Conservation (phyloP, 2,329 filamentous ascomycete species). For the Fusarium zealandicum region DNA sequence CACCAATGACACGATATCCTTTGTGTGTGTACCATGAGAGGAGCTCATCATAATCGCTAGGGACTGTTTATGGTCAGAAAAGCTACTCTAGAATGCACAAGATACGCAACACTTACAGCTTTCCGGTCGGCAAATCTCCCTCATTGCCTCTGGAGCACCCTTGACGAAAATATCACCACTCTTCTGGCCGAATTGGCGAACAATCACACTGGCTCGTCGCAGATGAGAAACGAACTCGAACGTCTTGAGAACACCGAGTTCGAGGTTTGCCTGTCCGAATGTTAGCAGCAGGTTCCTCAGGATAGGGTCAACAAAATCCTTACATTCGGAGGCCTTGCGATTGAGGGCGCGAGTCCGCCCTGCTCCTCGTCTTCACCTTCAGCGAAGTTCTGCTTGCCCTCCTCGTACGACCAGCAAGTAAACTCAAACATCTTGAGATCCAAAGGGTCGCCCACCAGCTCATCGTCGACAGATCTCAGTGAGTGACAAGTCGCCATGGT, state of each 20-base stretch:
- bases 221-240: conserved; percentile 97
- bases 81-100: background rate
- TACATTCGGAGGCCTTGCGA: conserved; percentile 78
- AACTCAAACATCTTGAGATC: conserved; percentile 99
- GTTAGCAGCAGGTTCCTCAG: background rate
- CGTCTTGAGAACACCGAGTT: conserved; percentile 87
- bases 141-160: conserved; percentile 95
- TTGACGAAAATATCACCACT: conserved; percentile 93
- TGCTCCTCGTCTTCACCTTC: conserved; percentile 77
- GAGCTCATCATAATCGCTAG: conserved; percentile 87
- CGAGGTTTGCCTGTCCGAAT: conserved; percentile 62
- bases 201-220: conserved; percentile 89
- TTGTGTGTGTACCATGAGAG: conserved; percentile 92
- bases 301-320: conserved; percentile 45
- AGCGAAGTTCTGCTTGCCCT: conserved; percentile 74
- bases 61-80: conserved; percentile 61
- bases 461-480: conserved; percentile 82
- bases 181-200: conserved; percentile 83
- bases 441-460: conserved; percentile 90
- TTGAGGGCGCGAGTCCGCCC: conserved; percentile 80
- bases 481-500: conserved; percentile 99
- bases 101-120: conserved; percentile 65
- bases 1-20: conserved; percentile 95
- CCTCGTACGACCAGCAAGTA: conserved; percentile 90
- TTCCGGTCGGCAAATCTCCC: conserved; percentile 84